A percentile compares a stretch with the other conserved stretches of the same genome.
Conservation (phyloP, 306 rosid genomes). For the Alnus glutinosa region DNA sequence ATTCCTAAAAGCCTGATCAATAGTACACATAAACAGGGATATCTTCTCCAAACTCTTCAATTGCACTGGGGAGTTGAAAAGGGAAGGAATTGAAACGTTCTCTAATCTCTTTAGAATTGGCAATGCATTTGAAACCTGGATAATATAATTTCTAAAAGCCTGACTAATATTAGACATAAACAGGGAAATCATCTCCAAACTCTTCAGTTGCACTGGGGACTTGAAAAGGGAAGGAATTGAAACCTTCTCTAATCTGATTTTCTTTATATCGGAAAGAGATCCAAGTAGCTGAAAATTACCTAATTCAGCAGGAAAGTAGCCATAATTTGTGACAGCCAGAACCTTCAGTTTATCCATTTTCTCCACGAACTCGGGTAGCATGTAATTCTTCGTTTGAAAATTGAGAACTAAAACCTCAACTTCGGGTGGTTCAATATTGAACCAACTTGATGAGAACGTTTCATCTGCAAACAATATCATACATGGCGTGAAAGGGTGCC, state of each 20-base stretch:
- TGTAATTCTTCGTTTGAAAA: slow-evolving; percentile 33
- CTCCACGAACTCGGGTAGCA: slow-evolving; percentile 48
- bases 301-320: slow-evolving; percentile 35
- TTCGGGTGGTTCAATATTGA: slow-evolving; percentile 40
- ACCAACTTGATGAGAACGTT: slow-evolving; percentile 45
- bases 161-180: slow-evolving; percentile 59
- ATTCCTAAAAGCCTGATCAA: slow-evolving; percentile 40
- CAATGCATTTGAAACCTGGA: slow-evolving; percentile 33
- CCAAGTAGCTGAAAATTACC: slow-evolving; percentile 37
- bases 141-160: slow-evolving; percentile 35
- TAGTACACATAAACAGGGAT: slow-evolving; percentile 69
- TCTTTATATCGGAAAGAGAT: slow-evolving; percentile 32
- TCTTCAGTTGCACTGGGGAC: slow-evolving; percentile 29
- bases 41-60: slow-evolving; percentile 49
- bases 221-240: slow-evolving; percentile 39
- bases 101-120: slow-evolving; percentile 58
- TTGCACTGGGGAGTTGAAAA: slow-evolving; percentile 18
- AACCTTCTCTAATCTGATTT: slow-evolving; percentile 58
- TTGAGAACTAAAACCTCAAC: slow-evolving; percentile 62
- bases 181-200: slow-evolving; percentile 52
- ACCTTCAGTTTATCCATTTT: slow-evolving; percentile 56
- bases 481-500: slow-evolving; percentile 3
- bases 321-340: slow-evolving; percentile 47
- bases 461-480: slow-evolving; percentile 52
- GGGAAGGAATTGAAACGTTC: slow-evolving; percentile 43